A percentile compares a stretch with the other conserved stretches of the same genome.
These are phyloP conservation scores for Serendipita sp. DNA, from an alignment of 768 basidiomycete genomes.

Conservation along the genomic window DNA sequence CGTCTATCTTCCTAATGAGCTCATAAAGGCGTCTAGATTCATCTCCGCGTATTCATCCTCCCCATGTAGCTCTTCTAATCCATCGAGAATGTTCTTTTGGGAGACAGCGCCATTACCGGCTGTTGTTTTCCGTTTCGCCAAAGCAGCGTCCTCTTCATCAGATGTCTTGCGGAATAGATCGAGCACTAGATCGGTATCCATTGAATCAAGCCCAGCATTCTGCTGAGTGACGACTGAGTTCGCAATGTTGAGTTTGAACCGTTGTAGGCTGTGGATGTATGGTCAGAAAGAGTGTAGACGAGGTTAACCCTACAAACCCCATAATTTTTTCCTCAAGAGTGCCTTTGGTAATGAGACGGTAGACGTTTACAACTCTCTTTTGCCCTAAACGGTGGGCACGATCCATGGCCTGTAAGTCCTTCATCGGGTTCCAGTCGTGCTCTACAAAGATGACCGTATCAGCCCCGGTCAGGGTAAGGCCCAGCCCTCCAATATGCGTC, in stretches of 20 bases:
- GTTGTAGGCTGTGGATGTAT: slow-evolving; percentile 53
- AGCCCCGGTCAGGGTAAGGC: slow-evolving; percentile 89
- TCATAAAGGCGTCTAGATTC: slow-evolving; percentile 78
- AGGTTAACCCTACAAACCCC: slow-evolving; percentile 47
- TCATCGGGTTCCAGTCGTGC: slow-evolving; percentile 99
- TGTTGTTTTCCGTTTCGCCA: slow-evolving; percentile 39
- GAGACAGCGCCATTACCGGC: slow-evolving; percentile 40
- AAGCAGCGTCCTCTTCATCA: slow-evolving; percentile 51
- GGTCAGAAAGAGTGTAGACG: slow-evolving; percentile 6
- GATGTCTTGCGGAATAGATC: slow-evolving; percentile 80
- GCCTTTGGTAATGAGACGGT: slow-evolving; percentile 90
- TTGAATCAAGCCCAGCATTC: slow-evolving; percentile 80
- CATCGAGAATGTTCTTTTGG: slow-evolving; percentile 75
- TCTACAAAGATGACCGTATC: slow-evolving; percentile 99
- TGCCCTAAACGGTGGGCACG: slow-evolving; percentile 95
- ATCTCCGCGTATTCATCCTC: slow-evolving; percentile 87
- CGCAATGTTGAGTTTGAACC: slow-evolving; percentile 97
- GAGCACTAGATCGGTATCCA: slow-evolving; percentile 94
- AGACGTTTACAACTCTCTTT: slow-evolving; percentile 98
- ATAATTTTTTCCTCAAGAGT: slow-evolving; percentile 99
- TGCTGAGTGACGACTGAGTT: slow-evolving; percentile 95
- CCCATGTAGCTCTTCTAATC: slow-evolving; percentile 77
- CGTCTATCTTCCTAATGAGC: slow-evolving; percentile 42
- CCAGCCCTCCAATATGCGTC: slow-evolving; percentile 91
- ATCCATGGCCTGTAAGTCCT: slow-evolving; percentile 98